These are phyloP conservation scores for Clitopilus passeckerianus DNA, from an alignment of 768 basidiomycete genomes.

Conservation along the genomic window DNA sequence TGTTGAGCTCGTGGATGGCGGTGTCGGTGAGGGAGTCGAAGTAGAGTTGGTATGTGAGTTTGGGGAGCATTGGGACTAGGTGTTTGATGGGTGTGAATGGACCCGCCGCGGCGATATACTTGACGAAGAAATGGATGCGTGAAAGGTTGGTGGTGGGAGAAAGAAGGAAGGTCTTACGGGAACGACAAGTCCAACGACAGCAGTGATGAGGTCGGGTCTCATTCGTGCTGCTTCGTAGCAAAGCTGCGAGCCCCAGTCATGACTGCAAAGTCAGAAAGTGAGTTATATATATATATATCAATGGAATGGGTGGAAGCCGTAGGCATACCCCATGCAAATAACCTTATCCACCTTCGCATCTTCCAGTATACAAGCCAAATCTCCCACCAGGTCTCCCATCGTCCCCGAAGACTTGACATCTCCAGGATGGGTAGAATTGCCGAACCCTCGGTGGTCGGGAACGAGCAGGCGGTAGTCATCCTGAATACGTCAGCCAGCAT, in stretches of 20 bases:
- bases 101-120: slow-evolving; percentile 59
- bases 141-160: not conserved
- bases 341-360: slow-evolving; percentile 43
- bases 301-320: not conserved
- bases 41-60: slow-evolving; percentile 59
- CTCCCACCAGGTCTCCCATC: slow-evolving; percentile 55
- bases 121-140: not conserved
- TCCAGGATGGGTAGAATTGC: slow-evolving; percentile 58
- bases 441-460: slow-evolving; percentile 69
- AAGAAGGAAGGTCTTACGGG: slow-evolving; percentile 40
- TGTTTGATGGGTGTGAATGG: slow-evolving; percentile 41
- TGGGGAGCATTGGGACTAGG: slow-evolving; percentile 38
- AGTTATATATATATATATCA: not conserved
- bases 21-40: slow-evolving; percentile 44
- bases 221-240: slow-evolving; percentile 68
- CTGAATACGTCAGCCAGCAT: slow-evolving; percentile 20
- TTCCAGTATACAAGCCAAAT: slow-evolving; percentile 59
- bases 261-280: slow-evolving; percentile 29
- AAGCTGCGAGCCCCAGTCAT: slow-evolving; percentile 70
- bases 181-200: slow-evolving; percentile 51
- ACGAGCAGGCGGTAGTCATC: slow-evolving; percentile 56
- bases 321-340: slow-evolving; percentile 57
- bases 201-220: slow-evolving; percentile 60
- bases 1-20: slow-evolving; percentile 50
- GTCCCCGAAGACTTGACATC: slow-evolving; percentile 56